Evolutionary conservation across 2,329 filamentous ascomycete species (phyloP), one percentile per base, ranked within the genome.

Genomic region (Colletotrichum orbiculare): DNA sequence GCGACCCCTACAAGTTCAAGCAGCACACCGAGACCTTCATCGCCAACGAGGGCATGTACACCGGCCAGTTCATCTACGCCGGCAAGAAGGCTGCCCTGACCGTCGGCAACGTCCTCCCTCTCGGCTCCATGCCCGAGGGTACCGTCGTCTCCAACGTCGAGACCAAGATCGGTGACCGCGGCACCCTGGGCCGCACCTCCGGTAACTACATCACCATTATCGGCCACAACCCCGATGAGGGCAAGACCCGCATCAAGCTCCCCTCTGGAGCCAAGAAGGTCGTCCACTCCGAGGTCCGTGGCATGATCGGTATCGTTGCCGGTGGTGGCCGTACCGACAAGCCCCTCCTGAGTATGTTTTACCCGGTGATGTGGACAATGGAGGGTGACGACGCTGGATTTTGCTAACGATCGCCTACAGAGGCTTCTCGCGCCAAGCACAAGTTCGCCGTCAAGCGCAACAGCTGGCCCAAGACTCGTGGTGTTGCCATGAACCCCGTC

Each of bases 401-500:
- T 9, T 46, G 25, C 84, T 87, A 75, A 87, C 73, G 35, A 46
- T 62, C 35, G 25, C 17, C 48, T 75, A 84, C 87, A 92, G 90
- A 99, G 95, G 96, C 96, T 78, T 98, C 95, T 79, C 93, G 96
- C 81, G 96, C 96, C 79, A 99, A 98, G 93, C 95, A 98, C 83
- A 99, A 99, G 92, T 99, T 97, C 87, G 94, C 94, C 76, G 96
- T 97, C 87, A 99, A 99, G 94, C 94, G 96, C 63, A 98, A 99
- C 93, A 95, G 90, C 81, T 99, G 96, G 96, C 96, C 96, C 86
- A 97, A 97, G 93, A 99, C 96, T 89, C 95, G 96, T 96, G 96
- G 96, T 97, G 96, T 99, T 91, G 96, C 96, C 85, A 99, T 99
- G 96, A 99, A 99, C 88, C 96, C 96, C 78, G 96, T 99, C 79